These are phyloP conservation scores for Conticribra weissflogii DNA, from an alignment of 108 stramenopile species.

Conservation along the genomic window DNA sequence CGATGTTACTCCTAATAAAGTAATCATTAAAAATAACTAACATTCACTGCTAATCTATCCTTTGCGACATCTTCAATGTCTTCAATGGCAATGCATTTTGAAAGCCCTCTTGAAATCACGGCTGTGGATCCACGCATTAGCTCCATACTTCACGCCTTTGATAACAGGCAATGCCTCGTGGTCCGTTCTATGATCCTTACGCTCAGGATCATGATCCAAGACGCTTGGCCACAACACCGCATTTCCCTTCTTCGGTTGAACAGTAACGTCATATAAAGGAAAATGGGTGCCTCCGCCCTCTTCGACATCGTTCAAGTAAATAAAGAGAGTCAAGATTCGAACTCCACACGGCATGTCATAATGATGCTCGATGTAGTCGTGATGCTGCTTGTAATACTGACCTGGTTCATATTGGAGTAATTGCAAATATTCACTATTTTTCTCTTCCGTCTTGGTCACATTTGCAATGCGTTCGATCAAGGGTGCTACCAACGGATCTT, in stretches of 20 bases:
- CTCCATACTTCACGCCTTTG: conserved; percentile 59
- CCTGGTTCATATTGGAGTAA: conserved; percentile 67
- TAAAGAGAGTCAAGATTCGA: conserved; percentile 83
- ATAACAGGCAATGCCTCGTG: conserved; percentile 67
- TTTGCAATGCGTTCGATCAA: conserved; percentile 59
- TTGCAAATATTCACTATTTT: conserved; percentile 72
- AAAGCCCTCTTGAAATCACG: conserved; percentile 43
- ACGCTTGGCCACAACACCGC: conserved; percentile 77
- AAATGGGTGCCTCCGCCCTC: conserved; percentile 61
- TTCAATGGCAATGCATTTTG: conserved; percentile 26
- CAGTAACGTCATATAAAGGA: conserved; percentile 29
- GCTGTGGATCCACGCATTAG: conserved; percentile 56
- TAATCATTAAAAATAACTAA: too few relatives aligned
- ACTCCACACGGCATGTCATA: conserved; percentile 69
- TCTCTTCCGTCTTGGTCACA: conserved; percentile 50
- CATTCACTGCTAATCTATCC: background rate
- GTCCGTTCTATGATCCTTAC: conserved; percentile 56
- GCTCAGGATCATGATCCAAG: conserved; percentile 51
- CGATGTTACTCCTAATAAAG: too few relatives aligned
- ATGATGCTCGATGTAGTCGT: conserved; percentile 58
- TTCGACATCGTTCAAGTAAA: conserved; percentile 86
- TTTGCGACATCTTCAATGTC: conserved; percentile 1
- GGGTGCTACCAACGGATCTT: conserved; percentile 30
- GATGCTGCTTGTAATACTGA: conserved; percentile 63
- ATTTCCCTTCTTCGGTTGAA: conserved; percentile 63